These are phyloP conservation scores for Monosporozyma aerobia DNA, from an alignment of 805 yeast genomes.

Conservation along the genomic window DNA sequence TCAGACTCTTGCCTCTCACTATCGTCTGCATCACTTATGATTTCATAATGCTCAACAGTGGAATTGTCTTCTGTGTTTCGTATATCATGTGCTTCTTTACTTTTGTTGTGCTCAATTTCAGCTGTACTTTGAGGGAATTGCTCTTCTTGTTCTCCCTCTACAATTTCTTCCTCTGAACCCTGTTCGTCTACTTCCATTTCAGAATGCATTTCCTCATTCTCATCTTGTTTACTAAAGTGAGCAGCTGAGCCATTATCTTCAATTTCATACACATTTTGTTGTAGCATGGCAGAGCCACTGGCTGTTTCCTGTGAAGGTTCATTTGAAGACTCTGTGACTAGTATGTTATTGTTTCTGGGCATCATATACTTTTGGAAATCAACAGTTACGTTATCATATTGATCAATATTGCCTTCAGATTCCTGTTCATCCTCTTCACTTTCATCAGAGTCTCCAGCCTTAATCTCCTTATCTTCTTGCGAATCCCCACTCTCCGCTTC, in stretches of 20 bases:
- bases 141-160: background rate
- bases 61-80: background rate
- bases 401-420: background rate
- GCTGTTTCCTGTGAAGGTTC: background rate
- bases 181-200: background rate
- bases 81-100: background rate
- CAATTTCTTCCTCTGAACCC: background rate
- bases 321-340: background rate
- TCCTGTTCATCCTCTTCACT: background rate
- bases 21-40: background rate
- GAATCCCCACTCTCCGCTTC: background rate
- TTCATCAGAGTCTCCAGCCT: background rate
- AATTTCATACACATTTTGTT: too few species aligned
- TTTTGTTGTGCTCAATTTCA: background rate
- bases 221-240: background rate
- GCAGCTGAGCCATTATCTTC: background rate
- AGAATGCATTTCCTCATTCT: background rate
- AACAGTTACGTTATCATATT: background rate
- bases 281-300: background rate
- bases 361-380: conserved; percentile 2
- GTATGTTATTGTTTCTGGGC: background rate
- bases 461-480: background rate
- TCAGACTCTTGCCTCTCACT: background rate
- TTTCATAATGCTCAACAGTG: background rate
- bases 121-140: background rate